Percentiles rank a stretch among this genome's conserved stretches.
These are phyloP conservation scores for Calonectria pteridis DNA, from an alignment of 2,329 filamentous ascomycete species.

Conservation along the genomic window DNA sequence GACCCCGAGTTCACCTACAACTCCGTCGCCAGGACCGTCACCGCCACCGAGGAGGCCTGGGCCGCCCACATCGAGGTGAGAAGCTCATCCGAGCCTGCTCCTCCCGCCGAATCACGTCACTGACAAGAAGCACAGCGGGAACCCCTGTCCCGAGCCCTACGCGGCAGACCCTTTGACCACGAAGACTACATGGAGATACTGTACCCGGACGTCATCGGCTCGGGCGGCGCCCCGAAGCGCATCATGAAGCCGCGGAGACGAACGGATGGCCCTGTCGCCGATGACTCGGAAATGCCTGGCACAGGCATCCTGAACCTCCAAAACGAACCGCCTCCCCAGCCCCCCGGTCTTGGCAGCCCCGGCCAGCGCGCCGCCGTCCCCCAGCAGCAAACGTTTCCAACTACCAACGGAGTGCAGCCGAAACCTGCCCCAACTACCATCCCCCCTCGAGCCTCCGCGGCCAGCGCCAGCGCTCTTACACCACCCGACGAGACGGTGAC, in stretches of 20 bases:
- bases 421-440: conserved; percentile 50
- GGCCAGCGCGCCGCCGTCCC: conserved; percentile 44
- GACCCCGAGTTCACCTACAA: conserved; percentile 70
- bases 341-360: conserved; percentile 42
- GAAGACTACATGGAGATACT: conserved; percentile 72
- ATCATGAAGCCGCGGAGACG: conserved; percentile 68
- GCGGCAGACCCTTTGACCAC: conserved; percentile 70
- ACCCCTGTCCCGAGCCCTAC: conserved; percentile 68
- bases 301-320: conserved; percentile 61
- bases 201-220: conserved; percentile 71
- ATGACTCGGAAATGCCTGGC: conserved; percentile 63
- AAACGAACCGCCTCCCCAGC: conserved; percentile 47
- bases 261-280: conserved; percentile 58
- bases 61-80: conserved; percentile 68
- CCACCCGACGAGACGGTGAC: conserved; percentile 66
- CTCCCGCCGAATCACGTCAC: conserved; percentile 14
- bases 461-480: conserved; percentile 62
- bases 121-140: conserved; percentile 61
- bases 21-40: conserved; percentile 62
- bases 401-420: conserved; percentile 38
- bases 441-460: conserved; percentile 54
- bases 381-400: conserved; percentile 46
- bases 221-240: conserved; percentile 70
- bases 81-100: conserved; percentile 13
- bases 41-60: conserved; percentile 70